Base-by-base conservation (phyloP, 1,284 basidiomycete genomes). In the Kalmanozyma brasiliensis region DNA sequence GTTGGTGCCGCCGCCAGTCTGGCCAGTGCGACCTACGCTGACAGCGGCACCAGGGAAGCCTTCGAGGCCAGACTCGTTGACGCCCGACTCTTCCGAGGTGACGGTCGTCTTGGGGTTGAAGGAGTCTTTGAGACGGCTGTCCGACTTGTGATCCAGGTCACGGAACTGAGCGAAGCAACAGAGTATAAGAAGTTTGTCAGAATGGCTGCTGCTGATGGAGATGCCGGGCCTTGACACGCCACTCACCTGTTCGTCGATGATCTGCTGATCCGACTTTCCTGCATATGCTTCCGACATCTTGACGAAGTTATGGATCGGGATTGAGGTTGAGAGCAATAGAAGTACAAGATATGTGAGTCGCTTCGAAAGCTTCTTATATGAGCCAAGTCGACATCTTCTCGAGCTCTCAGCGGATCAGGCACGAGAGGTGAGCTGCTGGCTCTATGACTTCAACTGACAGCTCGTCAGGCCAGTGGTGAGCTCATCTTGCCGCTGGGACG, bases 231-330 rank as follows among this genome's bases (percentile, higher is more conserved):
- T 5, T 22, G 3, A n/a, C 7, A 5, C 8, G 13, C 16, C 6
- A 60, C 61, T 10, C 52, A 66, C 68, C 63, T 65, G 59, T 53
- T 77, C 67, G 57, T 64, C 52, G 49, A 76, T 77, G 64, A 77
- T 77, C 57, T 77, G 62, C 64, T 71, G 51, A 55, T 77, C 62
- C 13, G 62, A 60, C 65, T 72, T 77, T 49, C 67, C 73, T 34
- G 62, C 64, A 59, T 73, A 77, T 0, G 66, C 75, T 52, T 74
- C 73, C 19, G 75, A 77, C 73, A 76, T 77, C 30, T 33, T 68
- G 55, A 17, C 17, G 26, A 16, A 6, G 17, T 22, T 13, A 16
- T 19, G 8, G 47, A 41, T 44, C 13, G 44, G 9, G 14, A 20
- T 10, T 19, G 32, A 8, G n/a, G n/a, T n/a, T n/a, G n/a, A n/a